Base-by-base conservation (phyloP, 176 grass and related monocot genomes). In the Triticum urartu region DNA sequence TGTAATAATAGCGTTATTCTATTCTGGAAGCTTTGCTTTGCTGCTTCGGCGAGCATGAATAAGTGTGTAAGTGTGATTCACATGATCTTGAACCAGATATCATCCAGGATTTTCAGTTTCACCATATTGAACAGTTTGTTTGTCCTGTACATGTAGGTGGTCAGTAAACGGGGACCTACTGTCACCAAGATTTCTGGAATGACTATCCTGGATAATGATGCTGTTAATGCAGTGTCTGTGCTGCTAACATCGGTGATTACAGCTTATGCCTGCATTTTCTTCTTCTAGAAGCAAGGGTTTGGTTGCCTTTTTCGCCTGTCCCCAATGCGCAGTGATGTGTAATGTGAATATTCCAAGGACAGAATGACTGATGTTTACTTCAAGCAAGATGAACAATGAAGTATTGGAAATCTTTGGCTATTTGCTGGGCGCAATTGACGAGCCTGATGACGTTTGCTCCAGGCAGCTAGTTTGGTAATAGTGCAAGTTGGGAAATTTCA, bases 151-250 rank as follows among this genome's bases (percentile, higher is more conserved):
- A 42, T 97, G 87, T 84, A 98, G 95, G 95, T 98, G 59, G 95
- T 98, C 73, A 86, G 86, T 66, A 98, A 90, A 77, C 70, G 78
- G 18, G 88, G 90, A 22, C 96, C 93, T 75, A 92, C 91, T 4
- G 93, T 98, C 65, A 84, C 84, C 25, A 95, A 90, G 86, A 98
- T 95, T 75, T 98, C 91, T 65, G 93, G 96, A 86, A 78, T 93
- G 73, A 90, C 79, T 73, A 59, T 94, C 73, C 93, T 98, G 64
- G 96, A 98, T 85, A 92, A 95, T 36, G 90, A 95, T 88, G 91
- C 81, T 35, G 93, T 98, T 83, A 98, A 98, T 95, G 90, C 81
- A 70, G 79, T 95, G 45, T 92, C 96, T 12, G 74, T 98, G 50
- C 78, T 98, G 48, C 58, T 94, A 73, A 95, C 93, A 69, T 84